These are phyloP conservation scores for Cryphonectria naterciae DNA, from an alignment of 2,329 filamentous ascomycete species.

Conservation along the genomic window DNA sequence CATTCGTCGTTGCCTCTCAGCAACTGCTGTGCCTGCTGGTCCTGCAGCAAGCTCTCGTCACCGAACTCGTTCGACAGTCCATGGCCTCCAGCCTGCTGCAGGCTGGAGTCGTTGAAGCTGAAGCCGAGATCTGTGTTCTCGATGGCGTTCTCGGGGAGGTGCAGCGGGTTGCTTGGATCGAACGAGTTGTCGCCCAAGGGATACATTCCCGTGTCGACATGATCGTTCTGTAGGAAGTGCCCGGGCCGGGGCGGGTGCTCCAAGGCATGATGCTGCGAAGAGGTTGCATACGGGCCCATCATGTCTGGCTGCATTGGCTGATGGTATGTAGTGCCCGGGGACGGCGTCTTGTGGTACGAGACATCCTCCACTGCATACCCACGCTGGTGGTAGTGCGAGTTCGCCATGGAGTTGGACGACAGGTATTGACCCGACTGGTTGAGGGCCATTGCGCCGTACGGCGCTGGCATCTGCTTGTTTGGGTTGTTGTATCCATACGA, in stretches of 20 bases:
- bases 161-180: constrained; percentile 24
- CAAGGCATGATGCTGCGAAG: constrained; percentile 29
- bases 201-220: constrained; percentile 14
- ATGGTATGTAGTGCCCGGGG: constrained; percentile 36
- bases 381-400: constrained; percentile 33
- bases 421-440: constrained; percentile 24
- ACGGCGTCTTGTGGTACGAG: constrained; percentile 41
- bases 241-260: constrained; percentile 27
- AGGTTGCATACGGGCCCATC: constrained; percentile 29
- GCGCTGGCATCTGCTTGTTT: constrained; percentile 42
- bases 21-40: constrained; percentile 19
- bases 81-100: background rate
- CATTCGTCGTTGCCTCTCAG: constrained; percentile 14
- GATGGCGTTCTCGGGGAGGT: constrained; percentile 21
- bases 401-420: constrained; percentile 36
- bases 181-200: constrained; percentile 15
- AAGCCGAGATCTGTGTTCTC: constrained; percentile 14
- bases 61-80: background rate
- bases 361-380: constrained; percentile 36
- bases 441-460: constrained; percentile 39
- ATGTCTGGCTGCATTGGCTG: constrained; percentile 26
- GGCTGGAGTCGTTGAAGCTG: background rate
- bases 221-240: constrained; percentile 16
- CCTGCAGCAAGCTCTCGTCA: constrained; percentile 10
- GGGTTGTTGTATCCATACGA: constrained; percentile 42